These are phyloP conservation scores for Melastoma malabathricum DNA, from an alignment of 345 rosid genomes.

Conservation along the genomic window DNA sequence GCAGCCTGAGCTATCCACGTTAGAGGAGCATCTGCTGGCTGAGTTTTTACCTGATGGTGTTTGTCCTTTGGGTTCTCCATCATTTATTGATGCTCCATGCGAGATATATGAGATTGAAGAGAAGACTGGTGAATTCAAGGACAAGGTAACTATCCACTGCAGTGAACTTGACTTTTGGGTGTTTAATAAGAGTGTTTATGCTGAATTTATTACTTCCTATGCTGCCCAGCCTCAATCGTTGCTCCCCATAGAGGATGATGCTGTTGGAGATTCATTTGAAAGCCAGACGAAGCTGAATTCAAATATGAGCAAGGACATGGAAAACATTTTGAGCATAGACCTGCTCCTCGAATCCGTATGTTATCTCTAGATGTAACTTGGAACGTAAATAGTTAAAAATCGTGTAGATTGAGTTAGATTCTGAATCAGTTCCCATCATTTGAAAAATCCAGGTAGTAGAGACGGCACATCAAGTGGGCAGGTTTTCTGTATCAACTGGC, in stretches of 20 bases:
- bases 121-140: slow-evolving; percentile 18
- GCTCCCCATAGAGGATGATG: slow-evolving; percentile 42
- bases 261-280: slow-evolving; percentile 35
- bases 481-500: slow-evolving; percentile 57
- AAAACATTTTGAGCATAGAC: slow-evolving; percentile 47
- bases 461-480: slow-evolving; percentile 64
- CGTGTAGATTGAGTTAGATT: too few species aligned
- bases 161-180: slow-evolving; percentile 5
- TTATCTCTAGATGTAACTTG: background rate
- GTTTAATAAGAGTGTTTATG: background rate
- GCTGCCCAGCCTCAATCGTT: slow-evolving; percentile 19
- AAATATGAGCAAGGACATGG: slow-evolving; percentile 18
- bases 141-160: slow-evolving; percentile 20
- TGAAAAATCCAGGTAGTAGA: slow-evolving; percentile 45
- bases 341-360: slow-evolving; percentile 72
- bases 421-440: background rate
- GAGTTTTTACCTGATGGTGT: slow-evolving; percentile 84
- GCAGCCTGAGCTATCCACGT: slow-evolving; percentile 48
- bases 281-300: slow-evolving; percentile 19
- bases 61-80: slow-evolving; percentile 60
- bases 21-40: slow-evolving; percentile 41
- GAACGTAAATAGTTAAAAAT: background rate
- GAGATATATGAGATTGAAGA: slow-evolving; percentile 23
- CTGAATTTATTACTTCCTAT: slow-evolving; percentile 1
- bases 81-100: slow-evolving; percentile 30